Conservation (phyloP, 148 eudicot species). For the Tetragonia tetragonoides region DNA sequence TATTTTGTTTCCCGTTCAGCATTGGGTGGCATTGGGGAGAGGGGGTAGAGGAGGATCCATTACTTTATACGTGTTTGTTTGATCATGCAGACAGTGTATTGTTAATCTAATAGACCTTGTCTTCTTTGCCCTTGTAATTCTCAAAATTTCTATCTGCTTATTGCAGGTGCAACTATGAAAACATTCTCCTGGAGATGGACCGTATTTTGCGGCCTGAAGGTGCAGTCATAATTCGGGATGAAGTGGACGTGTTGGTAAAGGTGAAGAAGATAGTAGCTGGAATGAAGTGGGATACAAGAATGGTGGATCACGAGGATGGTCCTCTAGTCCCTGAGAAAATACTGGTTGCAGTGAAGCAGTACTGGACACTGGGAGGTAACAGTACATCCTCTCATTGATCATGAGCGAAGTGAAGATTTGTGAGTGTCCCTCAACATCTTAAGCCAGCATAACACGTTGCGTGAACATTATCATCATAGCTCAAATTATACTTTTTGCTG, state of each 20-base stretch:
- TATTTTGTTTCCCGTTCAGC: neutral
- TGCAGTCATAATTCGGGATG: conserved; percentile 82
- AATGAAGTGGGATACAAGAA: conserved; percentile 80
- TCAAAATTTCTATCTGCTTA: neutral
- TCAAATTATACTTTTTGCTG: neutral
- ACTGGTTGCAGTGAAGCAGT: conserved; percentile 79
- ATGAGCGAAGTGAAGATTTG: neutral
- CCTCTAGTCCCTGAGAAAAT: conserved; percentile 82
- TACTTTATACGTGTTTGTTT: neutral
- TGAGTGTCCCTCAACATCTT: neutral
- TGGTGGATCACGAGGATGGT: conserved; percentile 92
- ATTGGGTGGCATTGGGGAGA: too few species aligned
- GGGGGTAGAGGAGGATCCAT: too few species aligned
- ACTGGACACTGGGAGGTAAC: conserved; percentile 72
- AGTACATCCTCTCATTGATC: conserved; percentile 53
- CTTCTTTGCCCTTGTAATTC: conserved; percentile 9
- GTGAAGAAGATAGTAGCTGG: conserved; percentile 65
- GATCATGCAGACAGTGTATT: neutral
- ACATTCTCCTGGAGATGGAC: conserved; percentile 94
- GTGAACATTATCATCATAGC: neutral
- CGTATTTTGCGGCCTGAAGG: conserved; percentile 93
- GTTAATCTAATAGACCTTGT: neutral
- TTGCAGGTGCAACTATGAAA: conserved; percentile 73
- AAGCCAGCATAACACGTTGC: neutral
- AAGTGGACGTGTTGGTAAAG: conserved; percentile 75